These are phyloP conservation scores for Erigeron canadensis DNA, from an alignment of 129 eudicot species.

Conservation along the genomic window DNA sequence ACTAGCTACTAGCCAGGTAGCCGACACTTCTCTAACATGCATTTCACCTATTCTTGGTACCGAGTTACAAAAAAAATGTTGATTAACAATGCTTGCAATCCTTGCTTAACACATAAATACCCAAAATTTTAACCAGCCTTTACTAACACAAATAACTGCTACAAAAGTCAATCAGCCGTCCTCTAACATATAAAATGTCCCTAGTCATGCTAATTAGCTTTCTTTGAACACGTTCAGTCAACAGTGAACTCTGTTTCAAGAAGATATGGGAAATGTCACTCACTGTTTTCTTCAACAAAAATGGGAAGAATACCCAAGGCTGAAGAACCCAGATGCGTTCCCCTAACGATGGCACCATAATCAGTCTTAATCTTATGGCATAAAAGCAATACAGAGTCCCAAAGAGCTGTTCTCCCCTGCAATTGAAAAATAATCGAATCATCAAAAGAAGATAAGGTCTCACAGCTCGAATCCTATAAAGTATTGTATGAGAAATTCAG, in stretches of 20 bases:
- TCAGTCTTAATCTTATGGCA: conserved; percentile 72
- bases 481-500: background rate
- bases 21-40: no score
- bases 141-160: background rate
- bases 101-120: background rate
- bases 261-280: conserved; percentile 31
- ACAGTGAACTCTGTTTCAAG: background rate
- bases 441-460: background rate
- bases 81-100: background rate
- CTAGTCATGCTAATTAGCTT: background rate
- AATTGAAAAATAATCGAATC: conserved; percentile 18
- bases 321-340: conserved; percentile 89
- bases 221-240: background rate
- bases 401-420: conserved; percentile 93
- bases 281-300: conserved; percentile 62
- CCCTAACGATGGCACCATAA: conserved; percentile 74
- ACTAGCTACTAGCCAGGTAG: no score
- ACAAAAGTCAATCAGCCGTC: conserved; percentile 3
- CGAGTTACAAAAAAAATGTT: background rate
- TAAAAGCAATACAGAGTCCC: conserved; percentile 92
- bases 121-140: background rate
- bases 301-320: conserved; percentile 77
- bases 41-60: no score
- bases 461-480: background rate
- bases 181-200: background rate